Conservation (phyloP, 495 filamentous ascomycete species). For the Penicillium pulvis region DNA sequence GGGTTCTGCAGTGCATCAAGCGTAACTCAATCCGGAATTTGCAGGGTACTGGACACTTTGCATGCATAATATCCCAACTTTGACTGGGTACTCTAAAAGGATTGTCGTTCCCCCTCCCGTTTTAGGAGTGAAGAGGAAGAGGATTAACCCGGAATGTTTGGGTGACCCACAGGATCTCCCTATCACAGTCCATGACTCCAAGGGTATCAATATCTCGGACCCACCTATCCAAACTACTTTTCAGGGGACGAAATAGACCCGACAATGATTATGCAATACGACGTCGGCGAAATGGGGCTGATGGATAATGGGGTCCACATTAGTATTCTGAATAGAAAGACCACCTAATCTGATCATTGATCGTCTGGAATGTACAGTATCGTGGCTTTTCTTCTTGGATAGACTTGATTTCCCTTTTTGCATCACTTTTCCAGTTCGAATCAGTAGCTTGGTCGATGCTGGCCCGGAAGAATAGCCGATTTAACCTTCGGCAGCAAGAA, state of each 20-base stretch:
- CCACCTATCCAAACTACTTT: background rate
- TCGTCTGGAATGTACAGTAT: too few species aligned
- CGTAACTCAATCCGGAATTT: background rate
- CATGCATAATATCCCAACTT: background rate
- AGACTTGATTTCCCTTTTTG: too few species aligned
- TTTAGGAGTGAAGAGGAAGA: slow-evolving; percentile 2
- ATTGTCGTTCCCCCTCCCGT: background rate
- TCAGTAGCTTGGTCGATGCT: background rate
- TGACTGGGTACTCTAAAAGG: background rate
- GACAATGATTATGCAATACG: background rate
- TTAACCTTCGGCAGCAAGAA: background rate
- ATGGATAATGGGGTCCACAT: background rate
- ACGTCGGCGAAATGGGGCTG: slow-evolving; percentile 1
- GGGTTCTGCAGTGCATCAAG: background rate
- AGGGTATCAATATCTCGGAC: background rate
- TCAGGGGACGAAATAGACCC: background rate
- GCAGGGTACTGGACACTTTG: background rate
- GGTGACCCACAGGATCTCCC: background rate
- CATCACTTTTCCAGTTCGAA: background rate
- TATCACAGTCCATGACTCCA: background rate
- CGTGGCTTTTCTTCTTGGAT: too few species aligned
- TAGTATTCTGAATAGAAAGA: background rate
- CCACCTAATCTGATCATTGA: background rate
- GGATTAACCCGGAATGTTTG: slow-evolving; percentile 1
- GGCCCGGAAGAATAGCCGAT: background rate